Evolutionary conservation across 768 basidiomycete species (phyloP).

Genomic region (Inosperma sp.): DNA sequence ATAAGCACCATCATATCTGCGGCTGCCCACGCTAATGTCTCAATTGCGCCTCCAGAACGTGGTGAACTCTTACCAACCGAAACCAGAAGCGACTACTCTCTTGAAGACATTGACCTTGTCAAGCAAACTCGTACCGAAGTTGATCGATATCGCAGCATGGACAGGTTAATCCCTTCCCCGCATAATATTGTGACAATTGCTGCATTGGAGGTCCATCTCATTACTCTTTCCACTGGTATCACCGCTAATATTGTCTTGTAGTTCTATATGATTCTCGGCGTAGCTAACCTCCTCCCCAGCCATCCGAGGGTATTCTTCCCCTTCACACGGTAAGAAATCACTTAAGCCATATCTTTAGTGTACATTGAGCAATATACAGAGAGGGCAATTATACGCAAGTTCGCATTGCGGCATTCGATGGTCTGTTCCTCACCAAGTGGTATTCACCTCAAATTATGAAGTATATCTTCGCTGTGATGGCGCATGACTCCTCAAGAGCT

Average conservation of each 20-base stretch:
- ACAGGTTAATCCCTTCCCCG: slow-evolving; percentile 88
- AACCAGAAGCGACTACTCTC: slow-evolving; percentile 57
- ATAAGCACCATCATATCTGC: slow-evolving; percentile 82
- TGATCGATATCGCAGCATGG: slow-evolving; percentile 91
- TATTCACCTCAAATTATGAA: slow-evolving; percentile 78
- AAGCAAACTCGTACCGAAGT: slow-evolving; percentile 77
- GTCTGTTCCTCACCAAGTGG: slow-evolving; percentile 87
- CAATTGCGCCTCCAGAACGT: slow-evolving; percentile 71
- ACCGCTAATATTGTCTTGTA: slow-evolving; percentile 25
- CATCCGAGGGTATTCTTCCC: slow-evolving; percentile 79
- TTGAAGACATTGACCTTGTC: slow-evolving; percentile 65
- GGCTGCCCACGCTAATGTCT: slow-evolving; percentile 74
- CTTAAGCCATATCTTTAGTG: background rate
- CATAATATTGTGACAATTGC: slow-evolving; percentile 93
- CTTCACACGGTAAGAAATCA: slow-evolving; percentile 67
- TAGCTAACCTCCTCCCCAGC: slow-evolving; percentile 73
- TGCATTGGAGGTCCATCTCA: slow-evolving; percentile 74
- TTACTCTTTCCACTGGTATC: background rate
- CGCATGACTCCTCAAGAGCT: slow-evolving; percentile 75
- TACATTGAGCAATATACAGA: slow-evolving; percentile 37
- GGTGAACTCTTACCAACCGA: slow-evolving; percentile 73
- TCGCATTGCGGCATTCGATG: slow-evolving; percentile 90
- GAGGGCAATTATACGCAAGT: slow-evolving; percentile 94
- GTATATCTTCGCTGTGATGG: slow-evolving; percentile 84
- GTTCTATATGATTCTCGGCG: slow-evolving; percentile 77